These are phyloP conservation scores for Fagopyrum homotropicum DNA, from an alignment of 148 eudicot genomes.

Conservation along the genomic window DNA sequence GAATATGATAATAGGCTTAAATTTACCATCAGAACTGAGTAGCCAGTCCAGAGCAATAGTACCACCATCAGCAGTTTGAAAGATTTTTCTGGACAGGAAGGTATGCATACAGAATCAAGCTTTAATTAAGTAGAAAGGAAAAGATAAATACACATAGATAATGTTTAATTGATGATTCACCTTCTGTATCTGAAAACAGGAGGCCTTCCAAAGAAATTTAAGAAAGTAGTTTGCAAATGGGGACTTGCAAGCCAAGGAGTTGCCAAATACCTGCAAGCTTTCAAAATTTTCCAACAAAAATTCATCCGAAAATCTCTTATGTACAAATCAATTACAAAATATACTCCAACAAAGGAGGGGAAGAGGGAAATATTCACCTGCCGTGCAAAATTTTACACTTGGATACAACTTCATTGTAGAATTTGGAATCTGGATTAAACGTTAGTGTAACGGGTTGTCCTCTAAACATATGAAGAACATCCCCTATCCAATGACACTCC, in stretches of 20 bases:
- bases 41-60: not conserved
- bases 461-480: conserved; percentile 54
- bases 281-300: not conserved
- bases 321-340: not conserved
- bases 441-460: conserved; percentile 46
- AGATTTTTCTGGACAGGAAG: conserved; percentile 51
- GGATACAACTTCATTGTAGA: conserved; percentile 26
- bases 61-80: conserved; percentile 63
- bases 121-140: too few relatives aligned
- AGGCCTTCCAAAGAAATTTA: conserved; percentile 72
- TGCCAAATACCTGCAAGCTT: conserved; percentile 54
- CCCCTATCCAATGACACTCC: conserved; percentile 65
- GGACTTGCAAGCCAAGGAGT: conserved; percentile 98
- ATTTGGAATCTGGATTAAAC: conserved; percentile 45
- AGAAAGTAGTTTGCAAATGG: conserved; percentile 70
- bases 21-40: conserved; percentile 9
- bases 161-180: conserved; percentile 20
- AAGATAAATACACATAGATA: not conserved
- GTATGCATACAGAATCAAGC: too few relatives aligned
- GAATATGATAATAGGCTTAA: not conserved
- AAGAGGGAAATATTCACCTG: not conserved
- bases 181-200: conserved; percentile 63
- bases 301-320: not conserved
- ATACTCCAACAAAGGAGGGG: not conserved
- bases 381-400: conserved; percentile 2